Conservation (phyloP, 2,329 filamentous ascomycete species). For the Monosporascus ibericus region DNA sequence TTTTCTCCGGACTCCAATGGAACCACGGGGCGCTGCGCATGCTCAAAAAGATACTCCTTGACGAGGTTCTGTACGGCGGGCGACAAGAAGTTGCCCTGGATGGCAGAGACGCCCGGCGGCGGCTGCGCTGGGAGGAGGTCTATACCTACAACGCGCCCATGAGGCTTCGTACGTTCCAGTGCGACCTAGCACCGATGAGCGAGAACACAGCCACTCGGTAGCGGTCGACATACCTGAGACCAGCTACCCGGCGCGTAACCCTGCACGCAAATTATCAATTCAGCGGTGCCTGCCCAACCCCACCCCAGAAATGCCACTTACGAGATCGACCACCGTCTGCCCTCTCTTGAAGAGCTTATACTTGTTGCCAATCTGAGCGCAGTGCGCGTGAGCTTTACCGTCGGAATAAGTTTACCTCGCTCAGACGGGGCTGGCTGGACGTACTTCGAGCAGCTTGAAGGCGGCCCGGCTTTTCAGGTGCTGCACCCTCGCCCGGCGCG, state of each 20-base stretch:
- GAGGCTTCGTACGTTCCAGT: constrained; percentile 66
- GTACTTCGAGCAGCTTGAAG: constrained; percentile 83
- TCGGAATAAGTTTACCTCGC: neutral
- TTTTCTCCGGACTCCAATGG: constrained; percentile 5
- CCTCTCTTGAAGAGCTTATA: constrained; percentile 72
- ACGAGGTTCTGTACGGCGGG: constrained; percentile 69
- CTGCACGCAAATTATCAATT: constrained; percentile 28
- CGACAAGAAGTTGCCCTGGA: constrained; percentile 90
- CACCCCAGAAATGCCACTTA: constrained; percentile 33
- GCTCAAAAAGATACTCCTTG: constrained; percentile 63
- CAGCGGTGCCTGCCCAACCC: constrained; percentile 4
- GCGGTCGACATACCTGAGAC: constrained; percentile 50
- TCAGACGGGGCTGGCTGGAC: constrained; percentile 2
- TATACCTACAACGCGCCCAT: constrained; percentile 80
- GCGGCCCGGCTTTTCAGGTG: constrained; percentile 85
- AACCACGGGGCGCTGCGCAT: constrained; percentile 14
- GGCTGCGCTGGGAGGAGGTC: constrained; percentile 91
- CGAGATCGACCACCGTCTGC: constrained; percentile 85
- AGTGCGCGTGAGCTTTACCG: constrained; percentile 2
- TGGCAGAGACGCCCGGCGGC: constrained; percentile 83
- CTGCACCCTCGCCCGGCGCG: constrained; percentile 68
- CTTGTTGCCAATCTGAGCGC: constrained; percentile 69
- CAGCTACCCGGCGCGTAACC: constrained; percentile 73
- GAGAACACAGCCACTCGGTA: neutral
- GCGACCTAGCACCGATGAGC: constrained; percentile 58